Evolutionary conservation across 345 rosid genomes (phyloP), one percentile per base, ranked within the genome.

Genomic region (Cardamine occulta): DNA sequence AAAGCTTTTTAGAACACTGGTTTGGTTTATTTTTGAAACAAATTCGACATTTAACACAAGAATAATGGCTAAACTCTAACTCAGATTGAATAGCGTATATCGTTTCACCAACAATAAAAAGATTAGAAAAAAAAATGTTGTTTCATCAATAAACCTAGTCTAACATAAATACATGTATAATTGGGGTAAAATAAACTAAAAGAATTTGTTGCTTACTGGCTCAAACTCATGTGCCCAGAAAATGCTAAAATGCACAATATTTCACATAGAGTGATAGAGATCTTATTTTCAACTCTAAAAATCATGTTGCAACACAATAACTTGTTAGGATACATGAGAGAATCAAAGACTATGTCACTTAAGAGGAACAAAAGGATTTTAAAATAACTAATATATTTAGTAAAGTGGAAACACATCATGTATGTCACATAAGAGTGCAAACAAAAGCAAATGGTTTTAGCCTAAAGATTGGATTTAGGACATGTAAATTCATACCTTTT

Each of bases 381-480:
- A 2, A 12, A 29, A 8, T 15, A 31, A n/a, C 13, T 49, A 18
- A 49, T 8, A 19, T 49, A 3, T 8, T 2, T 32, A 47, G 32
- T 18, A 51, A 19, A 4, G 18, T 18, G 8, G 5, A 34, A 55
- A 68, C 17, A 26, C 51, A 57, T 31, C 7, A 29, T 29, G 21
- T n/a, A 31, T n/a, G 21, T 31, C 40, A 31, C 26, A 69, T 17
- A 24, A 69, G 51, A 55, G 18, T 24, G 7, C 17, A n/a, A 69
- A 28, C 39, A 9, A 40, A 66, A 53, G 39, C 11, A 53, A 39
- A 64, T 53, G 39, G 12, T 54, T 40, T 34, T 67, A 12, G 13
- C 19, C 28, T 28, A 26, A n/a, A 19, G 29, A 70, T 69, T 42
- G 40, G 29, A 24, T 29, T 69, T 70, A 19, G 64, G 64, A 21